A percentile compares a stretch with the other conserved stretches of the same genome.
Evolutionary conservation across 1,284 basidiomycete genomes (phyloP).

Genomic region (Mycosarcoma maydis): DNA sequence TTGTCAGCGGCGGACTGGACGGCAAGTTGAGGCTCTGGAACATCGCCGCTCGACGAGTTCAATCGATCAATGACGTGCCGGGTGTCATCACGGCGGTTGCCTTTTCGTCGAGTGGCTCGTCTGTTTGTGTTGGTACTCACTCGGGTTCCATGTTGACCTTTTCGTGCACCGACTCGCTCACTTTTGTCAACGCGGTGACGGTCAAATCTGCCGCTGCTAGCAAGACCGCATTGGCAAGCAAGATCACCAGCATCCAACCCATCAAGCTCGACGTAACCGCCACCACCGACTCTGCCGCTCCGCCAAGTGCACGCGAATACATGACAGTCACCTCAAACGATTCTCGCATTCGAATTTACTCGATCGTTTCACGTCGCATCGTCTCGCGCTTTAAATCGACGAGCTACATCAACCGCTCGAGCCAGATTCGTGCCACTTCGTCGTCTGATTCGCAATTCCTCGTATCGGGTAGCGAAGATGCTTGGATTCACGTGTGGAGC

Average conservation of each 20-base stretch:
- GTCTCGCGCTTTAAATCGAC: slow-evolving; percentile 53
- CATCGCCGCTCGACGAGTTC: slow-evolving; percentile 47
- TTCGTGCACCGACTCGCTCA: slow-evolving; percentile 60
- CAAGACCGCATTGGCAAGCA: slow-evolving; percentile 65
- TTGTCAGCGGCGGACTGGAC: slow-evolving; percentile 67
- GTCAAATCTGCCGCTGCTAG: slow-evolving; percentile 60
- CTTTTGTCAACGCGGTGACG: slow-evolving; percentile 56
- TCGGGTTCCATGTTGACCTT: slow-evolving; percentile 60
- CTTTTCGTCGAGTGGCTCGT: slow-evolving; percentile 64
- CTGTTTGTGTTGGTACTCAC: slow-evolving; percentile 66
- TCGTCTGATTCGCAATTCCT: slow-evolving; percentile 63
- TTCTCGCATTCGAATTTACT: slow-evolving; percentile 66
- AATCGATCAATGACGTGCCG: slow-evolving; percentile 58
- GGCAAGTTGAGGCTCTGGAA: slow-evolving; percentile 68
- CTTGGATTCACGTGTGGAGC: slow-evolving; percentile 62
- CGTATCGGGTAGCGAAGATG: slow-evolving; percentile 66
- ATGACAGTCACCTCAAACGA: slow-evolving; percentile 68
- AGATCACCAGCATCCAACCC: slow-evolving; percentile 66
- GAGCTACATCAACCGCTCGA: slow-evolving; percentile 53
- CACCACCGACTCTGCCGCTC: not conserved
- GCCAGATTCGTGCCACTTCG: slow-evolving; percentile 65
- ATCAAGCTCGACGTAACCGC: slow-evolving; percentile 32
- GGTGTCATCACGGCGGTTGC: slow-evolving; percentile 67
- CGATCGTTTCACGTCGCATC: slow-evolving; percentile 53
- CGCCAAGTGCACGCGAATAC: slow-evolving; percentile 36